Evolutionary conservation across 352 stramenopile species (phyloP).

Genomic region (Globisporangium paroecandrum): DNA sequence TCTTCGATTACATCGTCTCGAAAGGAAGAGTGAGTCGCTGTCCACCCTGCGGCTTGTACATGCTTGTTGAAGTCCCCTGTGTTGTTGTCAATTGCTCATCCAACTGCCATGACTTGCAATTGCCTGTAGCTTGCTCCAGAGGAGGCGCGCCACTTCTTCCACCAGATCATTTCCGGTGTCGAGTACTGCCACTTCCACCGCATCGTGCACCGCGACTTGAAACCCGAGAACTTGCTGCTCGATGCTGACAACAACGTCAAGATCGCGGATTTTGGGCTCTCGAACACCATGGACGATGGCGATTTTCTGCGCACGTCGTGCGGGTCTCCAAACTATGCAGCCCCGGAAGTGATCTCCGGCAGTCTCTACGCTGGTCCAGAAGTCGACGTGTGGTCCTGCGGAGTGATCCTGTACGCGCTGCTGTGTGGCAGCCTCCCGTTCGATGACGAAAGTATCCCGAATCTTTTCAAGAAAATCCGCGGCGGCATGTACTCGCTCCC

Average conservation of each 20-base stretch:
- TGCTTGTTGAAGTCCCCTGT: background rate
- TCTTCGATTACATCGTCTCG: slow-evolving; percentile 99
- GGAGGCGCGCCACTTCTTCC: slow-evolving; percentile 99
- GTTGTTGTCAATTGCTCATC: slow-evolving; percentile 6
- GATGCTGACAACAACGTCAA: slow-evolving; percentile 99
- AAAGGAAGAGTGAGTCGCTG: slow-evolving; percentile 76
- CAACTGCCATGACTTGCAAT: background rate
- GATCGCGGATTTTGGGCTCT: slow-evolving; percentile 99
- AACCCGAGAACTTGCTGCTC: slow-evolving; percentile 97
- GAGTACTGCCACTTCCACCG: slow-evolving; percentile 99
- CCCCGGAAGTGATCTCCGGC: slow-evolving; percentile 98
- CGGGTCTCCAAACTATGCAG: slow-evolving; percentile 99
- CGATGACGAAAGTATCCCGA: slow-evolving; percentile 98
- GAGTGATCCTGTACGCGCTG: slow-evolving; percentile 99
- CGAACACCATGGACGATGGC: slow-evolving; percentile 98
- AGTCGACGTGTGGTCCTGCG: slow-evolving; percentile 99
- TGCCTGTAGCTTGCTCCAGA: slow-evolving; percentile 88
- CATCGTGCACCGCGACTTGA: slow-evolving; percentile 98
- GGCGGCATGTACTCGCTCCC: slow-evolving; percentile 98
- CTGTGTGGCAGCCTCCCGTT: slow-evolving; percentile 98
- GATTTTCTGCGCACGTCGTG: slow-evolving; percentile 98
- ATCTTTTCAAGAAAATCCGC: slow-evolving; percentile 99
- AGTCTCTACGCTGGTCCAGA: slow-evolving; percentile 98
- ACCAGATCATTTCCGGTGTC: slow-evolving; percentile 97
- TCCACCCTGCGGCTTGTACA: background rate